These are phyloP conservation scores for Monotropa hypopitys DNA, from an alignment of 179 eudicot genomes.

Conservation along the genomic window DNA sequence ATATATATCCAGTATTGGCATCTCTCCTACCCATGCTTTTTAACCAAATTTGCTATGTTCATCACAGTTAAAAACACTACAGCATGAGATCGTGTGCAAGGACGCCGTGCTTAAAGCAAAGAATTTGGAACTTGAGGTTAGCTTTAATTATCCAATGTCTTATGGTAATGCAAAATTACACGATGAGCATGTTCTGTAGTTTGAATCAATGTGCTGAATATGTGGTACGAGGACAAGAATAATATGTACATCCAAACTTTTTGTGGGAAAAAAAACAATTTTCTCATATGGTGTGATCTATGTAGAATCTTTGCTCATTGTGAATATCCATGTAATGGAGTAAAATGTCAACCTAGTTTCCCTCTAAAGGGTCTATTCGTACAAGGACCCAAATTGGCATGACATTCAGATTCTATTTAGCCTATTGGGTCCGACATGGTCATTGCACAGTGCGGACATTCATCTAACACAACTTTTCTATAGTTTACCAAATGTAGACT, in stretches of 20 bases:
- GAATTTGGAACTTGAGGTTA: conserved; percentile 42
- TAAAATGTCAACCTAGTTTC: not conserved
- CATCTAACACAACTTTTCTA: not conserved
- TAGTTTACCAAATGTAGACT: too few relatives aligned
- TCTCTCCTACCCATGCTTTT: not conserved
- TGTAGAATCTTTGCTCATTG: not conserved
- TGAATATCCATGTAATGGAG: not conserved
- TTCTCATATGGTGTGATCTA: not conserved
- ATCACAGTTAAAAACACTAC: conserved; percentile 46
- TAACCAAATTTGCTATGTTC: not conserved
- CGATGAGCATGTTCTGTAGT: not conserved
- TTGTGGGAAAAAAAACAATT: not conserved
- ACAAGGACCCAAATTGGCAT: not conserved
- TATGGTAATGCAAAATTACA: not conserved
- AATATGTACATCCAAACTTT: not conserved
- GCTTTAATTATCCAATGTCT: not conserved
- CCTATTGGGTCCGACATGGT: not conserved
- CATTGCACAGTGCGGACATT: not conserved
- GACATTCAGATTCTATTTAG: not conserved
- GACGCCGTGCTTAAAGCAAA: conserved; percentile 43
- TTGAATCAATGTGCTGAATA: not conserved
- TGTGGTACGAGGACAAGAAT: not conserved
- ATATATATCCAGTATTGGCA: not conserved
- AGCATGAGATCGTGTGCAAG: conserved; percentile 54
- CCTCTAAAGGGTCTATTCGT: not conserved